Base-by-base conservation (phyloP, 2,329 filamentous ascomycete species). In the Sphaerulina populicola region DNA sequence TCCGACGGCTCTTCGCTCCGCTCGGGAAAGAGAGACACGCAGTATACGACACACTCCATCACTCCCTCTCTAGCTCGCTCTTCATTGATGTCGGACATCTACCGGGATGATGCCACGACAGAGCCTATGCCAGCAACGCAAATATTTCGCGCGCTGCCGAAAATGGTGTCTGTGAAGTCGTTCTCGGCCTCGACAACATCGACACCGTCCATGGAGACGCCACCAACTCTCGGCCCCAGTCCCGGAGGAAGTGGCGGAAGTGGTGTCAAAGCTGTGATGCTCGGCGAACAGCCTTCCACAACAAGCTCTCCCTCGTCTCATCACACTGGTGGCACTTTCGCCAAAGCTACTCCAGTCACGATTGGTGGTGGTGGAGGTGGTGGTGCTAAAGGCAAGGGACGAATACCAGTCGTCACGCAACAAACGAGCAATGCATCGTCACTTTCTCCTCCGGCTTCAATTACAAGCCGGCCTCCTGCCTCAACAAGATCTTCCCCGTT, bases 31-130 rank as follows among this genome's bases (percentile, higher is more conserved):
- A 52, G 62, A 44, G 62, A 65, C 40, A 66, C 56, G 68, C 63
- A 68, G 52, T 71, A 68, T 51, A 68, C 68, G 18, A 71, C 71
- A 42, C 69, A 69, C n/a, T 75, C 72, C 56, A 74, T 76, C 59
- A 71, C 73, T 9, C 72, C 73, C 1, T 74, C 71, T 45, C 65
- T 76, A 30, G 73, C 73, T 29, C 68, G 74, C 35, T 71, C 64
- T 51, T 81, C 78, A 64, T 86, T 97, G 57, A 90, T 89, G 3
- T 95, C 90, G 1, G 96, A 91, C 15, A 88, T 95, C 47, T 97
- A 96, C 66, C 86, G 88, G 59, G 91, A 90, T 72, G 88, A 94
- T 63, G 89, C 88, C 12, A 82, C 94, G 47, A 81, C 95, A 60
- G 89, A 76, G 66, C 86, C 75, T 1, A 72, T 84, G 50, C 85